Evolutionary conservation across 805 yeast genomes (phyloP).

Genomic region (Wickerhamiella nectarea): DNA sequence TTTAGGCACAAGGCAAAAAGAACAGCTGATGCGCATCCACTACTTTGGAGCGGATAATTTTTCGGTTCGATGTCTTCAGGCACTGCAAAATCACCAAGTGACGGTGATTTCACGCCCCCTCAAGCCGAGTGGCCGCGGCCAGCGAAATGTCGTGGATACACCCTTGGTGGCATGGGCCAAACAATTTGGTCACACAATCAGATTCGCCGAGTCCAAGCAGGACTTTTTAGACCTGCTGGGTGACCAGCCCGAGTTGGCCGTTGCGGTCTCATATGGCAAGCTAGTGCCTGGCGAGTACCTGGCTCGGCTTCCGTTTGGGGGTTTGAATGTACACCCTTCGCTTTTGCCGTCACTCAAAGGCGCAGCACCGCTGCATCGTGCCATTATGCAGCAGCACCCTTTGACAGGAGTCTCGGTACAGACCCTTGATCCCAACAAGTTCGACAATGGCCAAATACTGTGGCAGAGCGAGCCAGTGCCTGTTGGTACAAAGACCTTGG

Average conservation of each 20-base stretch:
- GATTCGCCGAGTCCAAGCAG: constrained; percentile 11
- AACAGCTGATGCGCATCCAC: constrained; percentile 10
- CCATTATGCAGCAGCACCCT: constrained; percentile 49
- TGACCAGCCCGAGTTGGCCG: constrained; percentile 35
- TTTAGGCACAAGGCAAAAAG: not conserved
- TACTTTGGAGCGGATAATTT: constrained; percentile 20
- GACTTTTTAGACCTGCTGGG: constrained; percentile 12
- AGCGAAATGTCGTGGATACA: constrained; percentile 13
- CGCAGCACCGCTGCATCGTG: constrained; percentile 76
- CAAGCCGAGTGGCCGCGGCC: constrained; percentile 20
- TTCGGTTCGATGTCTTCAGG: constrained; percentile 14
- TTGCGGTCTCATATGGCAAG: constrained; percentile 88
- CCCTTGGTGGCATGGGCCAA: constrained; percentile 16
- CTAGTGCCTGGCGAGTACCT: constrained; percentile 59
- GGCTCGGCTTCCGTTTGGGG: constrained; percentile 38
- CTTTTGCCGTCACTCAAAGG: constrained; percentile 70
- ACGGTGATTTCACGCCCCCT: constrained; percentile 14
- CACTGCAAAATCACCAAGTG: constrained; percentile 11
- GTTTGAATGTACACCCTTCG: constrained; percentile 88
- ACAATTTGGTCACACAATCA: constrained; percentile 10
- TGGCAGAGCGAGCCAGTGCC: constrained; percentile 37
- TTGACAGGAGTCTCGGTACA: constrained; percentile 79
- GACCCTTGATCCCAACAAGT: constrained; percentile 73
- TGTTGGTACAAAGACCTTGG: constrained; percentile 38
- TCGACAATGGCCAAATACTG: constrained; percentile 66